Evolutionary conservation across 495 filamentous ascomycete species (phyloP), one percentile per base, ranked within the genome.

Genomic region (Articulospora tetracladia): DNA sequence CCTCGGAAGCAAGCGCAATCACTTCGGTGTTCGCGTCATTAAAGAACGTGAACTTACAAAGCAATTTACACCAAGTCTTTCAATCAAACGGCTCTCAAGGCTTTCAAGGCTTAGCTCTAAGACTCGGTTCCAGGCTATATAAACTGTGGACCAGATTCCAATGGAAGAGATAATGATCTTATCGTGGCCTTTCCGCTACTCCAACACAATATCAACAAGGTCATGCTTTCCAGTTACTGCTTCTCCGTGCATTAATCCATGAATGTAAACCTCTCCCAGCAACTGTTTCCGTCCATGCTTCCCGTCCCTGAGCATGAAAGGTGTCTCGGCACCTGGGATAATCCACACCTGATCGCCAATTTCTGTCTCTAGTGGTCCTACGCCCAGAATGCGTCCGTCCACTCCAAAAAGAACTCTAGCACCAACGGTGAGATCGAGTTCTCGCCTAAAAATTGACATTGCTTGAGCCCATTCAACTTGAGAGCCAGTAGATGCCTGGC

Each of bases 211-310:
- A n/a, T n/a, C n/a, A n/a, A n/a, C n/a, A n/a, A n/a, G n/a, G n/a
- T n/a, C n/a, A n/a, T n/a, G n/a, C n/a, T n/a, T 56, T 3, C 36
- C 54, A 11, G 25, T 56, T 19, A 51, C 55, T n/a, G n/a, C n/a
- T 30, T 59, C 28, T 2, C 57, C 57, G 23, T 59, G 30, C 57
- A 59, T 59, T 19, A 53, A 22, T 15, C 57, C 57, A 27, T 53
- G 47, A 44, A 59, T 27, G 30, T 53, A 59, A 19, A 48, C 36
- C 24, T 59, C 57, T 13, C 56, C 56, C 3, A 58, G 46, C 25
- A 58, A 36, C 19, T 19, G 32, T 23, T 25, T 51, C 19, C 22
- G 8, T 17, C 19, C 32, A 50, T 3, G 50, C 3, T 10, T 27
- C 7, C 3, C 19, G 24, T 44, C 46, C 34, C 58, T 53, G 11